A percentile compares a stretch with the other conserved stretches of the same genome.
phyloP scores from a whole-genome alignment of 2,329 filamentous ascomycete species.

The Myriosclerotinia duriaeana region DNA sequence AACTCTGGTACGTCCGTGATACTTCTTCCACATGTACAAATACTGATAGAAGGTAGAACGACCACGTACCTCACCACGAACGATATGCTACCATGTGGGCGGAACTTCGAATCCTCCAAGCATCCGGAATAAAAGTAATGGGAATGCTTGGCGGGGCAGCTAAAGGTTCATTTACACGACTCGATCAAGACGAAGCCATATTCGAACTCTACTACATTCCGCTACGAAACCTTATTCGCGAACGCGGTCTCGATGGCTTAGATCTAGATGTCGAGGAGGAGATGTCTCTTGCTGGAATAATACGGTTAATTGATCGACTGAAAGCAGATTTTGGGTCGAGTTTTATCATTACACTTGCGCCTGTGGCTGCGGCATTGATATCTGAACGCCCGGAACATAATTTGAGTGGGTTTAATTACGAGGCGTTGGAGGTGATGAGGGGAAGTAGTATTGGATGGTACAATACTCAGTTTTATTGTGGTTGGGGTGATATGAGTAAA shows the following conservation, averaged over 20 bases:
- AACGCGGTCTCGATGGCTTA: conserved; percentile 63
- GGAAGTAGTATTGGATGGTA: conserved; percentile 76
- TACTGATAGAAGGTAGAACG: conserved; percentile 63
- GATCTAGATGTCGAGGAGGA: conserved; percentile 80
- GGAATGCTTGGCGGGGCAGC: conserved; percentile 88
- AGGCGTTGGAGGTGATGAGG: conserved; percentile 66
- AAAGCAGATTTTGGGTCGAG: conserved; percentile 65
- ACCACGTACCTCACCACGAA: conserved; percentile 67
- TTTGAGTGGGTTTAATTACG: conserved; percentile 81
- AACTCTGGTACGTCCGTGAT: conserved; percentile 54
- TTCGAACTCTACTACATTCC: conserved; percentile 76
- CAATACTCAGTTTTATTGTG: conserved; percentile 91
- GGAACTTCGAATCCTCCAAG: conserved; percentile 71
- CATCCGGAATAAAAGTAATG: conserved; percentile 73
- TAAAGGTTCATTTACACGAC: conserved; percentile 65
- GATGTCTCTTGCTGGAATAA: conserved; percentile 65
- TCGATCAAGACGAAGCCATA: conserved; percentile 54
- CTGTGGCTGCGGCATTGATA: conserved; percentile 74
- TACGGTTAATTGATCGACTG: conserved; percentile 65
- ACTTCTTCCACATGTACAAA: conserved; percentile 73
- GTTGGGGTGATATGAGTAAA: conserved; percentile 55
- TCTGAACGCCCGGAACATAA: conserved; percentile 56
- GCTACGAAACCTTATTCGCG: conserved; percentile 62
- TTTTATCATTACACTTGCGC: conserved; percentile 79
- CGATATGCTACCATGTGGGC: conserved; percentile 74